Evolutionary conservation across 108 stramenopile species (phyloP), one percentile per base, ranked within the genome.

Genomic region (Cylindrotheca fusiformis): DNA sequence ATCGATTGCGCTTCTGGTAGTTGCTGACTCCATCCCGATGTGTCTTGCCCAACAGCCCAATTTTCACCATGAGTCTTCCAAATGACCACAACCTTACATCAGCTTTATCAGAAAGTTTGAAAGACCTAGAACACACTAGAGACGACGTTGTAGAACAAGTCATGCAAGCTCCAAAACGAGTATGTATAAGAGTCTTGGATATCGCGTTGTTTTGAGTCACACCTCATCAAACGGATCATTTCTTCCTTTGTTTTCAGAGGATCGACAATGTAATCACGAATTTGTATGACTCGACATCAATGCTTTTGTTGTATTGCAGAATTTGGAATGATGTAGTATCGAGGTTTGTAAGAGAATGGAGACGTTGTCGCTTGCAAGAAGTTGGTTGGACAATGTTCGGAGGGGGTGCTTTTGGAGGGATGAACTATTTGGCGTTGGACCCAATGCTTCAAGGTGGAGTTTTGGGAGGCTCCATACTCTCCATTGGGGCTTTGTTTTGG

Each of bases 1-100:
- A n/a, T n/a, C n/a, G n/a, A n/a, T n/a, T n/a, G n/a, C n/a, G n/a
- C n/a, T n/a, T n/a, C n/a, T n/a, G n/a, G n/a, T n/a, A n/a, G n/a
- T n/a, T n/a, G n/a, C n/a, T n/a, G n/a, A n/a, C n/a, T n/a, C n/a
- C n/a, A n/a, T n/a, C n/a, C n/a, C n/a, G n/a, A n/a, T n/a, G n/a
- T n/a, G n/a, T n/a, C n/a, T n/a, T n/a, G n/a, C n/a, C n/a, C n/a
- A n/a, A n/a, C n/a, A n/a, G n/a, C 5, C 92, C 95, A 33, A 97
- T 99, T 60, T 98, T 94, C 70, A 99, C 99, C 59, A 99, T 98
- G 97, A 98, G 97, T 63, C 68, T 97, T 41, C 97, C 97, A 61
- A 67, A 32, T 22, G 55, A 60, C 17, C 66, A 68, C 19, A 58
- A 72, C 14, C 41, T 65, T 51, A 56, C 46, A 21, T 58, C 69